Evolutionary conservation across 106 monocot genomes (phyloP).

Genomic region (Allium fistulosum): DNA sequence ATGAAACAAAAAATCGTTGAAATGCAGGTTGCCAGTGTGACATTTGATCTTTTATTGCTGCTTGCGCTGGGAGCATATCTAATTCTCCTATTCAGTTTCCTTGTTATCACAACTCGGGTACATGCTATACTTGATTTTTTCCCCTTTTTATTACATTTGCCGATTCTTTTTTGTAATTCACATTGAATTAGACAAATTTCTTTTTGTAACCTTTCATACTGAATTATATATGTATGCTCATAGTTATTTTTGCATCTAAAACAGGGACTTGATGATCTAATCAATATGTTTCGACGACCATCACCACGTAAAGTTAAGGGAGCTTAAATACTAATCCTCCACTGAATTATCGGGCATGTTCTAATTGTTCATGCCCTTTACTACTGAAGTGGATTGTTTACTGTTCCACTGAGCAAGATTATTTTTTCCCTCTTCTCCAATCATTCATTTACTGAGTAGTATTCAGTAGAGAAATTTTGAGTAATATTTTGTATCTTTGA

Average conservation of each 20-base stretch:
- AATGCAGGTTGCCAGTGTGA: slow-evolving; percentile 89
- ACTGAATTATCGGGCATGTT: neutral
- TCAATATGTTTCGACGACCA: slow-evolving; percentile 86
- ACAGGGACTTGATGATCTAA: slow-evolving; percentile 97
- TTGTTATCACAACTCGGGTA: slow-evolving; percentile 90
- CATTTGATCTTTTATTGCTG: slow-evolving; percentile 89
- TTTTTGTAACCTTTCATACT: too few relatives aligned
- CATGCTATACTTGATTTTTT: neutral
- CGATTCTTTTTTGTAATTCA: too few relatives aligned
- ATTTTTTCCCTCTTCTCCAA: too few relatives aligned
- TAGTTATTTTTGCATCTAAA: too few relatives aligned
- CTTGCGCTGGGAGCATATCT: slow-evolving; percentile 79
- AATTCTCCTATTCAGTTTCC: slow-evolving; percentile 81
- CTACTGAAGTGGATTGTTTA: too few relatives aligned
- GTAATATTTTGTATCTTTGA: too few relatives aligned
- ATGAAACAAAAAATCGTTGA: neutral
- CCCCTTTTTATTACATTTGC: too few relatives aligned
- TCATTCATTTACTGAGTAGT: too few relatives aligned
- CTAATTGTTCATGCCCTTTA: neutral
- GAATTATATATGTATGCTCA: too few relatives aligned
- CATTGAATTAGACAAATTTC: too few relatives aligned
- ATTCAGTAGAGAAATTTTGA: too few relatives aligned
- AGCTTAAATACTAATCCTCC: slow-evolving; percentile 16
- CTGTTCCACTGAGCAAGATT: too few relatives aligned
- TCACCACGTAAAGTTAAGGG: slow-evolving; percentile 71